Percentiles rank a stretch among this genome's conserved stretches.
These are phyloP conservation scores for Glycyrrhiza uralensis DNA, from an alignment of 306 rosid species.

Conservation along the genomic window DNA sequence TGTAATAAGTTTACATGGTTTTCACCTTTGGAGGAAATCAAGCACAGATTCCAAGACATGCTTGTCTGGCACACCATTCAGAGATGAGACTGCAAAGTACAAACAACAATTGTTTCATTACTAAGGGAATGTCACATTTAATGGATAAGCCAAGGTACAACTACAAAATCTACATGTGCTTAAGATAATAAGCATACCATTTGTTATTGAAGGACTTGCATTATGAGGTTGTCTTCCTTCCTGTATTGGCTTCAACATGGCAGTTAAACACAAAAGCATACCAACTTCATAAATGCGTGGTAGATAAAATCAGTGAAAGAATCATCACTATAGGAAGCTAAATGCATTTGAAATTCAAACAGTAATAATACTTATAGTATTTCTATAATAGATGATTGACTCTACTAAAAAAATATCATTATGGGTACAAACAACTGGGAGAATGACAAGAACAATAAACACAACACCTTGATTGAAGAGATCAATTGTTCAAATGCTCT, in stretches of 20 bases:
- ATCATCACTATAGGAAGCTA: too few species aligned
- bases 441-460: background rate
- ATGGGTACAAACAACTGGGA: too few species aligned
- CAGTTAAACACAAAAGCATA: too few species aligned
- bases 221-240: background rate
- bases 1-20: background rate
- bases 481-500: background rate
- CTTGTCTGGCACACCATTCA: background rate
- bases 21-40: conserved; percentile 32
- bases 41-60: background rate
- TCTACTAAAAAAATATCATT: too few species aligned
- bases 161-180: background rate
- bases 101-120: background rate
- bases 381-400: too few species aligned
- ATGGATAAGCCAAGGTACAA: background rate
- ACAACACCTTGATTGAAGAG: background rate
- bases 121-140: background rate
- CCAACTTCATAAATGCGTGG: too few species aligned
- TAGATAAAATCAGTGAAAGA: too few species aligned
- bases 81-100: conserved; percentile 1
- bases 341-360: too few species aligned
- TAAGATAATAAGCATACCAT: conserved; percentile 25
- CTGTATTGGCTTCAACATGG: background rate
- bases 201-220: background rate
- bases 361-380: too few species aligned